Conservation (phyloP, 192 early-diverging fungal species). For the Dissophora ornata region DNA sequence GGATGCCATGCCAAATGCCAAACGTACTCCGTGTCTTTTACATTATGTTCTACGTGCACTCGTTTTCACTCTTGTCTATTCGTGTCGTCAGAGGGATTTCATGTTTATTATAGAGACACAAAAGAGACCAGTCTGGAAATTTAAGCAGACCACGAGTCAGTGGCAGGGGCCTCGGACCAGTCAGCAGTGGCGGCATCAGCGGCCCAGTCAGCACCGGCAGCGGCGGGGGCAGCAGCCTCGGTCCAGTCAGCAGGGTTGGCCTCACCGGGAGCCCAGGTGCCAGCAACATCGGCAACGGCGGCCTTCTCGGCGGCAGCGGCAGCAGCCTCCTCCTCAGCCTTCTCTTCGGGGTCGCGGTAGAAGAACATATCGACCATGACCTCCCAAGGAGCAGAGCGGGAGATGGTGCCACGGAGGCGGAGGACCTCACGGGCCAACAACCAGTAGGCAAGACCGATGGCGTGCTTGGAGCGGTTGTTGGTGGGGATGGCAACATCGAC, state of each 20-base stretch:
- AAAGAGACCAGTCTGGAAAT: neutral
- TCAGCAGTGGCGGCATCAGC: constrained; percentile 43
- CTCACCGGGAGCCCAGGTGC: constrained; percentile 54
- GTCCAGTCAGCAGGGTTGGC: constrained; percentile 54
- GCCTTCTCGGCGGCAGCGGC: constrained; percentile 61
- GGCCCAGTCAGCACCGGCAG: constrained; percentile 23
- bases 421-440: constrained; percentile 98
- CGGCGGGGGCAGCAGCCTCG: constrained; percentile 18
- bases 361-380: constrained; percentile 99
- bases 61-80: no score
- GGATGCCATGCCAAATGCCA: no score
- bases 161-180: constrained; percentile 38
- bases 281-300: constrained; percentile 59
- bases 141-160: constrained; percentile 41
- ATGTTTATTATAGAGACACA: neutral
- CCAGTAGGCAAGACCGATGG: constrained; percentile 98
- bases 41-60: no score
- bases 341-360: constrained; percentile 98
- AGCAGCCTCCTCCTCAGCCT: constrained; percentile 90
- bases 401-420: constrained; percentile 94
- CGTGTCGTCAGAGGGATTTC: no score
- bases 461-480: constrained; percentile 99
- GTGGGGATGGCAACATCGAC: constrained; percentile 99
- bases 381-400: constrained; percentile 88
- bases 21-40: no score